These are phyloP conservation scores for Tetrahymena thermophila DNA, from an alignment of 73 alveolate species.

Conservation along the genomic window DNA sequence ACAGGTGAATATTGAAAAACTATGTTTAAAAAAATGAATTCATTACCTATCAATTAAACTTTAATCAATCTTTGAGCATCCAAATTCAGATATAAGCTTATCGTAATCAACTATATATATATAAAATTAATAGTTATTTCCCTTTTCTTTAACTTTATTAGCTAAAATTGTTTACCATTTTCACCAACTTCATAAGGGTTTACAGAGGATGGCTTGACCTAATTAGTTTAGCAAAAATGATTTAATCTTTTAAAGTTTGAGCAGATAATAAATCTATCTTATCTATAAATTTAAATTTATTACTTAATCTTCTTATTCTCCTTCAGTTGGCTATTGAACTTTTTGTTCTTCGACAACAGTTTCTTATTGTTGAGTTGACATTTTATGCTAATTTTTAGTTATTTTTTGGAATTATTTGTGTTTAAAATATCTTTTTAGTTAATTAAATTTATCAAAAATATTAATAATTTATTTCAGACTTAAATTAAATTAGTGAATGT, in stretches of 20 bases:
- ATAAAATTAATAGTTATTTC: background rate
- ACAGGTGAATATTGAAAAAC: background rate
- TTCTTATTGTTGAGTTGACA: background rate
- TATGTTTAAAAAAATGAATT: background rate
- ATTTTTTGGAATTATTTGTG: background rate
- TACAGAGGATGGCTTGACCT: background rate
- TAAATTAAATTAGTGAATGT: background rate
- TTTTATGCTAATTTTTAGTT: background rate
- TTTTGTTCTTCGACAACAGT: background rate
- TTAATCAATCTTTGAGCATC: conserved; percentile 5
- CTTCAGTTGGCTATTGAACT: background rate
- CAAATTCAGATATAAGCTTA: conserved; percentile 21
- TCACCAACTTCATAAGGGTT: background rate
- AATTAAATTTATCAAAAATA: background rate
- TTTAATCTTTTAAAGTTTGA: background rate
- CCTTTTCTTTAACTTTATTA: background rate
- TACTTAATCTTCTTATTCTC: background rate
- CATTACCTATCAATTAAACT: background rate
- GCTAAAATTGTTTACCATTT: background rate
- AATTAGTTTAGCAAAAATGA: background rate
- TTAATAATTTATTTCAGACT: background rate
- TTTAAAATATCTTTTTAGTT: background rate
- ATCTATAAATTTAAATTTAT: background rate
- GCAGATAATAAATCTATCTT: background rate
- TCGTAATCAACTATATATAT: background rate